Evolutionary conservation across 1,284 basidiomycete species (phyloP).

Genomic region (Rhodofomes roseus): DNA sequence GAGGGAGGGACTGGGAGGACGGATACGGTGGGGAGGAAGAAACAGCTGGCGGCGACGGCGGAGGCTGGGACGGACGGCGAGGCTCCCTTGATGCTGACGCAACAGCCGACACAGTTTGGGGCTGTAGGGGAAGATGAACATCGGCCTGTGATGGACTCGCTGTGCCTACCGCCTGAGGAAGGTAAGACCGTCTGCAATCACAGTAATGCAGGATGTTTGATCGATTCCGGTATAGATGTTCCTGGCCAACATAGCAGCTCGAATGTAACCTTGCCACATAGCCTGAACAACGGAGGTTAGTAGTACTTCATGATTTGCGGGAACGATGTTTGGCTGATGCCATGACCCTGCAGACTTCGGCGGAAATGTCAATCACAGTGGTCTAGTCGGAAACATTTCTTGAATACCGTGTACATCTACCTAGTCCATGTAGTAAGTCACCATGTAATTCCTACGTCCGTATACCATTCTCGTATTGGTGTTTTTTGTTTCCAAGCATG

Average conservation of each 20-base stretch:
- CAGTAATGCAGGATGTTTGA: no score
- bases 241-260: no score
- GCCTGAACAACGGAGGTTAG: neutral
- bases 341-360: neutral
- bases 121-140: neutral
- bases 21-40: constrained; percentile 6
- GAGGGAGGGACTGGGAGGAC: constrained; percentile 38
- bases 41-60: neutral
- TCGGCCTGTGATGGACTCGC: neutral
- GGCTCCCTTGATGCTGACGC: neutral
- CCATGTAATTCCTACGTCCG: no score
- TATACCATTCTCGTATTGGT: no score
- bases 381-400: neutral
- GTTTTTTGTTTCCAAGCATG: no score
- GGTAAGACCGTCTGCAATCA: neutral
- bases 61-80: neutral
- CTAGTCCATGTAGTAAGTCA: neutral
- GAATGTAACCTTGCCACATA: neutral
- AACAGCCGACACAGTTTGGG: neutral
- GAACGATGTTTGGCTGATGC: neutral
- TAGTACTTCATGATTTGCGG: neutral
- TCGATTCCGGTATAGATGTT: no score
- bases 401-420: neutral
- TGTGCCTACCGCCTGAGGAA: neutral
- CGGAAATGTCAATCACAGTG: neutral